Base-by-base conservation (phyloP, 768 basidiomycete genomes). In the Chalciporus piperatus region DNA sequence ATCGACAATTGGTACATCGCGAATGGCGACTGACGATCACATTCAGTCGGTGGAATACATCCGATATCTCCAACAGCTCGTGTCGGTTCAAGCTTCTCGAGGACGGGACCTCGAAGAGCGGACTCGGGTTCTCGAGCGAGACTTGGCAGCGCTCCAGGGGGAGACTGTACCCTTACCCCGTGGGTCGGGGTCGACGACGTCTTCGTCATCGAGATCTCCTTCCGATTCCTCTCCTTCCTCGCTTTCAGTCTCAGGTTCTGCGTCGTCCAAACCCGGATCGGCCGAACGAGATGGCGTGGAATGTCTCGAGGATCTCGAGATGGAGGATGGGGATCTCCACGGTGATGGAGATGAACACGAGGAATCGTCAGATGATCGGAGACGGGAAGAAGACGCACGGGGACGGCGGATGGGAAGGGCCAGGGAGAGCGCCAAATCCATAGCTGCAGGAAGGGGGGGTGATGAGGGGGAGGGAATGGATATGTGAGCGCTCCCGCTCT, bases 11-110 rank as follows among this genome's bases (percentile, higher is more conserved):
- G 9, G 47, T 47, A 49, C 3, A 44, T 41, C 11, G 4, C 6
- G n/a, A n/a, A 1, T 51, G 11, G 11, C n/a, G 17, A 16, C 45
- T 64, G 54, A 57, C 43, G 1, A 23, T 7, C n/a, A 41, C 10
- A 0, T 5, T 20, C 49, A 78, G 73, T 77, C 76, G 40, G 76
- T 77, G 48, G 76, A 77, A 47, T 77, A 77, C 46, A 77, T 77
- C 50, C 80, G 89, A 50, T 92, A 91, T 67, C 80, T 93, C 11
- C 91, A 93, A 64, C 90, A 92, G 58, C 83, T 93, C 47, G 90
- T 93, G 10, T 81, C 79, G 3, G 85, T 83, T 0, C 91, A 92
- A 60, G 87, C 88, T 4, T 79, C 79, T 39, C 76, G 90, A 10
- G 92, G 90, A 65, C 74, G 87, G 37, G 89, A 91, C 60, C 75